Conservation (phyloP, 805 yeast genomes). For the Lipomyces spencermartinsiae region DNA sequence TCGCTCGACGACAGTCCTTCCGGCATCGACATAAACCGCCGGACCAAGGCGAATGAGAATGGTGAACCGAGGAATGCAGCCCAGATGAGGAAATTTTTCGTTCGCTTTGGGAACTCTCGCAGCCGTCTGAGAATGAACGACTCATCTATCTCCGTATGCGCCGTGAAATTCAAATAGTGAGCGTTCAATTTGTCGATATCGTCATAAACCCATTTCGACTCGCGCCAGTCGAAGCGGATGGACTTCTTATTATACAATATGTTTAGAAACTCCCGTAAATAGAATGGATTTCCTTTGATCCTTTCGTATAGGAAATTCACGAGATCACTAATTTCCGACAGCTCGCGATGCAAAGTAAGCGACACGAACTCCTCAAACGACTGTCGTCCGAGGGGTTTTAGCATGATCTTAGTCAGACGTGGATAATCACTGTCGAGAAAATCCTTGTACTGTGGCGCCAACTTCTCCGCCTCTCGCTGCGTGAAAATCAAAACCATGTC, state of each 20-base stretch:
- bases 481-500: slow-evolving; percentile 33
- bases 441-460: slow-evolving; percentile 16
- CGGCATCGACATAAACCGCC: slow-evolving; percentile 21
- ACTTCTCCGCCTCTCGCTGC: slow-evolving; percentile 17
- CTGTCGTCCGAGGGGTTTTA: slow-evolving; percentile 32
- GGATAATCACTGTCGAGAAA: slow-evolving; percentile 29
- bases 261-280: slow-evolving; percentile 29
- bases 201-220: slow-evolving; percentile 26
- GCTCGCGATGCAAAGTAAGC: slow-evolving; percentile 26
- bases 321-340: slow-evolving; percentile 23
- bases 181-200: slow-evolving; percentile 14
- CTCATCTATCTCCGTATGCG: slow-evolving; percentile 27
- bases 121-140: slow-evolving; percentile 31
- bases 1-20: slow-evolving; percentile 32
- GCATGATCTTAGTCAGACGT: slow-evolving; percentile 21
- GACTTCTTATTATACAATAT: slow-evolving; percentile 13
- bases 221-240: slow-evolving; percentile 28
- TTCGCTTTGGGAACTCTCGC: slow-evolving; percentile 33
- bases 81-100: slow-evolving; percentile 33
- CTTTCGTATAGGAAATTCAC: slow-evolving; percentile 15
- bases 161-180: slow-evolving; percentile 15
- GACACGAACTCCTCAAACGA: slow-evolving; percentile 20
- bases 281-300: slow-evolving; percentile 32
- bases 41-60: slow-evolving; percentile 34
- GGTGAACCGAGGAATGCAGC: slow-evolving; percentile 35